These are phyloP conservation scores for Rhynchospora breviuscula DNA, from an alignment of 176 grass and related monocot genomes.

Conservation along the genomic window DNA sequence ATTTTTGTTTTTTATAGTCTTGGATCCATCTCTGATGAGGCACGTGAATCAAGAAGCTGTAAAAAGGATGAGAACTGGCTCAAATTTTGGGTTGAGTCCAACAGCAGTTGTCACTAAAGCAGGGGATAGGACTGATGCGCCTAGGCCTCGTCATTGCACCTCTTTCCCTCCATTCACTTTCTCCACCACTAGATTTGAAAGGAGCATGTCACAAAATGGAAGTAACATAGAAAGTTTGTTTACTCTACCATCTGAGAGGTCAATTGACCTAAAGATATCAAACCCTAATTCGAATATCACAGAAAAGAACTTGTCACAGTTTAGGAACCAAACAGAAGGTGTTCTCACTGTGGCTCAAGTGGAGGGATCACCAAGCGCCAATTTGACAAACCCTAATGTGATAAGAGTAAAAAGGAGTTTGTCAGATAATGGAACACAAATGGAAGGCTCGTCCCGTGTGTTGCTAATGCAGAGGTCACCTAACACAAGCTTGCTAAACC, in stretches of 20 bases:
- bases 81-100: not conserved
- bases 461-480: constrained; percentile 1
- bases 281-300: not conserved
- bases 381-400: not conserved
- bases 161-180: constrained; percentile 23
- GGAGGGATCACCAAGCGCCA: not conserved
- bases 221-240: constrained; percentile 21
- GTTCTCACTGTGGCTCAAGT: not conserved
- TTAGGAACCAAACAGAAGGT: not conserved
- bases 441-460: not conserved
- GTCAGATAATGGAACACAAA: constrained; percentile 27
- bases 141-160: not conserved
- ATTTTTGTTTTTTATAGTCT: constrained; percentile 1
- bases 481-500: not conserved
- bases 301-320: not conserved
- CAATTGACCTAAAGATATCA: not conserved
- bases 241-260: constrained; percentile 18
- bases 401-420: constrained; percentile 25
- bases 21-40: constrained; percentile 22
- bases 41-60: constrained; percentile 13
- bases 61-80: constrained; percentile 9
- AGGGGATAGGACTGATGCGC: not conserved
- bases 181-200: constrained; percentile 11
- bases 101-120: not conserved
- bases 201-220: constrained; percentile 15